Evolutionary conservation across 192 early-diverging fungal genomes (phyloP).

Genomic region (Backusella macrospora): DNA sequence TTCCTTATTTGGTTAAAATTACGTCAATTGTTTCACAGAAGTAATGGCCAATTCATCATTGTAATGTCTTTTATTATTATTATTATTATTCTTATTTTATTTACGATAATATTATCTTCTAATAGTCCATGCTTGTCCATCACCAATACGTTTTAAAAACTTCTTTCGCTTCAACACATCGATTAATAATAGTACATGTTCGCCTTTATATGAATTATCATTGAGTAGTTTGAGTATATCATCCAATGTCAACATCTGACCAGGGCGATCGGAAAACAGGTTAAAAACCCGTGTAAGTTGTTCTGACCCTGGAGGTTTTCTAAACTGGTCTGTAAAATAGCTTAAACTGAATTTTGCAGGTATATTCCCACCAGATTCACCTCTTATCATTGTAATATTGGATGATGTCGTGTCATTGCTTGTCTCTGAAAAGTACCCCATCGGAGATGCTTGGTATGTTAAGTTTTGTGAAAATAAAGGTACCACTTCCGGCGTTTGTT

Average conservation of each 20-base stretch:
- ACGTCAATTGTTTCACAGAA: slow-evolving; percentile 7
- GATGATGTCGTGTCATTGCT: not conserved
- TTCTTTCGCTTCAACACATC: slow-evolving; percentile 10
- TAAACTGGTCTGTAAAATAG: slow-evolving; percentile 9
- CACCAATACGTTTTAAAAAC: not conserved
- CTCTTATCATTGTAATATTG: slow-evolving; percentile 3
- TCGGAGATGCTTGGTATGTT: not conserved
- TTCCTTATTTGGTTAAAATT: not conserved
- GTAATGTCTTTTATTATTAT: not conserved
- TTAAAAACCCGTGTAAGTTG: slow-evolving; percentile 15
- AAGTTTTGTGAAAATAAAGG: not conserved
- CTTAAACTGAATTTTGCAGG: slow-evolving; percentile 8
- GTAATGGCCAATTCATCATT: slow-evolving; percentile 12
- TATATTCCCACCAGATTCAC: not conserved
- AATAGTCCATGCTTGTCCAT: slow-evolving; percentile 19
- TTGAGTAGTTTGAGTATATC: slow-evolving; percentile 1
- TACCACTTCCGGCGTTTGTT: not conserved
- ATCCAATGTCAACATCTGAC: not conserved
- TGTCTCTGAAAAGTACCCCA: not conserved
- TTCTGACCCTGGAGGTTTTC: slow-evolving; percentile 11
- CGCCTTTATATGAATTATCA: not conserved
- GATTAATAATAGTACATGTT: not conserved
- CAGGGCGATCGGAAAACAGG: slow-evolving; percentile 18
- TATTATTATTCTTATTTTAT: too few relatives aligned
- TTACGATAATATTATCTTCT: not conserved